A percentile compares a stretch with the other conserved stretches of the same genome.
Conservation (phyloP, 495 filamentous ascomycete species). For the Hypoxylon rickii region DNA sequence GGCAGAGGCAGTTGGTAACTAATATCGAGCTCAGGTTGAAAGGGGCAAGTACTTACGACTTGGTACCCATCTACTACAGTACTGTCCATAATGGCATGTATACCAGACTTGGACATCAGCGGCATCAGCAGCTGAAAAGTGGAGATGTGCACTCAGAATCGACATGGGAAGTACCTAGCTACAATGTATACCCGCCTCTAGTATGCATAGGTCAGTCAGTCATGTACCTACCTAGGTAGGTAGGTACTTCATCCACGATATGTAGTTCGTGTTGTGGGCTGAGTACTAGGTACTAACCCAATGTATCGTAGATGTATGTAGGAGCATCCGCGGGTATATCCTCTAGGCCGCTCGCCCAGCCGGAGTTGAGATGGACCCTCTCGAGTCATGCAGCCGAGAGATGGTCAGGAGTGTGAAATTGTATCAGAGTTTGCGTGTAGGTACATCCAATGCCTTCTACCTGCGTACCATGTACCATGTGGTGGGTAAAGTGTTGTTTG, state of each 20-base stretch:
- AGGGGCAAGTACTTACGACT: constrained; percentile 21
- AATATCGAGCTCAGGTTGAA: constrained; percentile 19
- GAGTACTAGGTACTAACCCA: no score
- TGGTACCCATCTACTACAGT: constrained; percentile 7
- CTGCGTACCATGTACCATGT: neutral
- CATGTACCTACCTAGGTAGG: constrained; percentile 6
- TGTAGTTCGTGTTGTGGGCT: neutral
- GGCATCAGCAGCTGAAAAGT: constrained; percentile 38
- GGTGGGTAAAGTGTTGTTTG: constrained; percentile 13
- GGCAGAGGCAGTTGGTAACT: constrained; percentile 32
- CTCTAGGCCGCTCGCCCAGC: constrained; percentile 19
- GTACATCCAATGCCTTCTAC: constrained; percentile 7
- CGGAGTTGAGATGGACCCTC: neutral
- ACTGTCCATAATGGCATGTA: constrained; percentile 4
- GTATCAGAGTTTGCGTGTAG: constrained; percentile 17
- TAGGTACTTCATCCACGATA: no score
- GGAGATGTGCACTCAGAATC: constrained; percentile 15
- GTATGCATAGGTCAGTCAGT: neutral
- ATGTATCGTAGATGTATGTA: no score
- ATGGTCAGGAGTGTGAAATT: constrained; percentile 19
- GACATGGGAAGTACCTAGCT: constrained; percentile 16
- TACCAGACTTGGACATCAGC: constrained; percentile 29
- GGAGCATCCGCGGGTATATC: no score
- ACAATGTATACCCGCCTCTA: constrained; percentile 1
- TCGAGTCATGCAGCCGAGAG: constrained; percentile 23